These are phyloP conservation scores for Kuraishia piskuri DNA, from an alignment of 805 yeast genomes.

Conservation along the genomic window DNA sequence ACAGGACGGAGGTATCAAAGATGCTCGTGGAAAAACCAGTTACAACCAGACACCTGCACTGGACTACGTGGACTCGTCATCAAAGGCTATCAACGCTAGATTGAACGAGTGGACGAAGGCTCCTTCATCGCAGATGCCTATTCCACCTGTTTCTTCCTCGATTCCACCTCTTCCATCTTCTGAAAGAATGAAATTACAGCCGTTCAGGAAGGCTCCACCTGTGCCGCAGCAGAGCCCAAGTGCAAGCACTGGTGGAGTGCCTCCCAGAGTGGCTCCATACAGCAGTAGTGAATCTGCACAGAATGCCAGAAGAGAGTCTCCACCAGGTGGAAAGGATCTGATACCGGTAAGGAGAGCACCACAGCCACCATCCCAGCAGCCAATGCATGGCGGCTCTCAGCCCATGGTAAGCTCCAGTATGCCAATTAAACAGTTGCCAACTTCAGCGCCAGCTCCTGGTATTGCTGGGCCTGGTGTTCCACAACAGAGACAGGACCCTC, in stretches of 20 bases:
- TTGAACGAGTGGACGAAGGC: slow-evolving; percentile 37
- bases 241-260: slow-evolving; percentile 18
- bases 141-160: slow-evolving; percentile 3
- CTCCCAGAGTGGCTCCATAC: slow-evolving; percentile 1
- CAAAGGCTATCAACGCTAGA: slow-evolving; percentile 13
- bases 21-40: not conserved
- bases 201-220: slow-evolving; percentile 32
- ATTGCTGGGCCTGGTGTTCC: slow-evolving; percentile 17
- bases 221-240: slow-evolving; percentile 20
- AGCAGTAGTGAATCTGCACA: not conserved
- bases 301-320: slow-evolving; percentile 8
- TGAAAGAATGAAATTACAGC: slow-evolving; percentile 18
- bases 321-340: slow-evolving; percentile 2
- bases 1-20: not conserved
- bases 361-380: slow-evolving; percentile 22
- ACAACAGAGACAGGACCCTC: not conserved
- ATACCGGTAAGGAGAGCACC: slow-evolving; percentile 21
- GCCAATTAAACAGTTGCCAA: too few relatives aligned
- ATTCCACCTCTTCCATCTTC: slow-evolving; percentile 9
- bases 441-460: slow-evolving; percentile 25
- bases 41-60: slow-evolving; percentile 1
- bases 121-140: slow-evolving; percentile 9
- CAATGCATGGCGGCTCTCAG: not conserved
- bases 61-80: not conserved
- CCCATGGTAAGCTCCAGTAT: not conserved